Conservation (phyloP, 257 asterid species). For the Gynochthodes officinalis region DNA sequence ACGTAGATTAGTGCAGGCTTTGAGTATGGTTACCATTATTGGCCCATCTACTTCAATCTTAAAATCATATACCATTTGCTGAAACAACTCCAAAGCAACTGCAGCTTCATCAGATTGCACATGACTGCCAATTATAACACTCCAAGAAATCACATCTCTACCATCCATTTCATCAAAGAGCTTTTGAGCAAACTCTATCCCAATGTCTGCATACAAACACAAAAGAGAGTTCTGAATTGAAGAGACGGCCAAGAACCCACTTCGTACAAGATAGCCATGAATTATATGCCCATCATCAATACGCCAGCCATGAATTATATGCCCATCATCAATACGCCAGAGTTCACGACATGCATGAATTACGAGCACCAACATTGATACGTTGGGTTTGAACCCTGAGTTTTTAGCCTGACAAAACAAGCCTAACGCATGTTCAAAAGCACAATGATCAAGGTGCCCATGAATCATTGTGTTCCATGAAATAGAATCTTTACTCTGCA, state of each 20-base stretch:
- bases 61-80: constrained; percentile 43
- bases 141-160: constrained; percentile 82
- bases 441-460: constrained; percentile 45
- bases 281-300: constrained; percentile 39
- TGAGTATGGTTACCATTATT: constrained; percentile 62
- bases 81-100: constrained; percentile 46
- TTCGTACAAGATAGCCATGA: constrained; percentile 56
- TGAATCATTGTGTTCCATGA: constrained; percentile 84
- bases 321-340: too few relatives aligned
- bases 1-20: constrained; percentile 56
- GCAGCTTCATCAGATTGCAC: constrained; percentile 33
- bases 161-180: constrained; percentile 65
- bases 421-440: constrained; percentile 40
- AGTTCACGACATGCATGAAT: too few relatives aligned
- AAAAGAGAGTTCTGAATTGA: constrained; percentile 75
- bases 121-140: constrained; percentile 64
- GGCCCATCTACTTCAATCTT: constrained; percentile 59
- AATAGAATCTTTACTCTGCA: constrained; percentile 56
- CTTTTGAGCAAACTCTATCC: constrained; percentile 51
- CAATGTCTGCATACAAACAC: constrained; percentile 49
- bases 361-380: constrained; percentile 68
- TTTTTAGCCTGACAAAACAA: constrained; percentile 52
- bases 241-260: constrained; percentile 47
- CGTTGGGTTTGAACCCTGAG: constrained; percentile 63
- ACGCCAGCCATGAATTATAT: too few relatives aligned